Conservation (phyloP, 352 stramenopile species). For the Globisporangium uncinulatum region DNA sequence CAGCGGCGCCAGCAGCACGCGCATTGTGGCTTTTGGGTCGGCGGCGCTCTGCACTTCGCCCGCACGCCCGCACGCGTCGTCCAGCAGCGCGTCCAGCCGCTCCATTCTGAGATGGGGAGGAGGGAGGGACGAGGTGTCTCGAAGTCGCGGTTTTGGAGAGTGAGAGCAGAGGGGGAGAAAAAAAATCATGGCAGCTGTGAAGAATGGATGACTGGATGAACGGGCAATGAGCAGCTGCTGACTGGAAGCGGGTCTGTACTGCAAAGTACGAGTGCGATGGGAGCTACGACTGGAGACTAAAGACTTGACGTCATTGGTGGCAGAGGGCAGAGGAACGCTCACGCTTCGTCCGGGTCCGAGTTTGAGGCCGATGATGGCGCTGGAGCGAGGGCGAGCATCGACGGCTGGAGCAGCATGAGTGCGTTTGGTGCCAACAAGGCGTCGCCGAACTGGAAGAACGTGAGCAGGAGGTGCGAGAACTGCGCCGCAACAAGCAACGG, state of each 20-base stretch:
- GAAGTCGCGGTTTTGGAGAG: neutral
- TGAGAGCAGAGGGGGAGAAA: no score
- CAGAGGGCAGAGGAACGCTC: no score
- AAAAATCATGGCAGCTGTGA: neutral
- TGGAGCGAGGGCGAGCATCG: neutral
- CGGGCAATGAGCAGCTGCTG: no score
- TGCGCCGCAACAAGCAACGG: neutral
- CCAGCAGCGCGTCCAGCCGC: constrained; percentile 59
- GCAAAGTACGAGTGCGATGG: no score
- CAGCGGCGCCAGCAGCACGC: constrained; percentile 46
- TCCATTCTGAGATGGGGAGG: constrained; percentile 23
- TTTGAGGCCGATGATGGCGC: neutral
- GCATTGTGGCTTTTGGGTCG: constrained; percentile 34
- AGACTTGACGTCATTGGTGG: no score
- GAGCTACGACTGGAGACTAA: no score
- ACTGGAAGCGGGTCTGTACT: no score
- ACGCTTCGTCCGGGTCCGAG: neutral
- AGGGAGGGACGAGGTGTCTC: no score
- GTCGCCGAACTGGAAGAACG: constrained; percentile 10
- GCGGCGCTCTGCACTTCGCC: constrained; percentile 25
- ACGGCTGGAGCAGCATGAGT: neutral
- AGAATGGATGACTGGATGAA: no score
- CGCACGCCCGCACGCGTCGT: constrained; percentile 34
- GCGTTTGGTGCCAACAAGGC: constrained; percentile 3
- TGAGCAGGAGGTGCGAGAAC: constrained; percentile 11